Percentiles rank a stretch among this genome's conserved stretches.
These are phyloP conservation scores for Allantophomopsis lycopodina DNA, from an alignment of 2,329 filamentous ascomycete genomes.

Conservation along the genomic window DNA sequence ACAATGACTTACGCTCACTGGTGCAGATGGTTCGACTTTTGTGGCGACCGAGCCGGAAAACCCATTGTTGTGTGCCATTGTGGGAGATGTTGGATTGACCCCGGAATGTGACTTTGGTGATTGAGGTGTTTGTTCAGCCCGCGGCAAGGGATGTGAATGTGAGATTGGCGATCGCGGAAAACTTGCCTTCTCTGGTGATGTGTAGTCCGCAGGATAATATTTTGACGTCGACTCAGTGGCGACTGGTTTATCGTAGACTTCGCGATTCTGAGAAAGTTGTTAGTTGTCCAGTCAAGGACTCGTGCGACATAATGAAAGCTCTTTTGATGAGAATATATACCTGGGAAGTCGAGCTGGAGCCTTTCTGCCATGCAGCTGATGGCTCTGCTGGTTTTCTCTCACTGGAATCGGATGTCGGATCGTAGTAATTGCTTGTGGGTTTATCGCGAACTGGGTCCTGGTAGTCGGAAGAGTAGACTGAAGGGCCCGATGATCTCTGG, in stretches of 20 bases:
- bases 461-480: constrained; percentile 18
- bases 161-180: constrained; percentile 35
- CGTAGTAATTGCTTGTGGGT: constrained; percentile 27
- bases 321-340: constrained; percentile 7
- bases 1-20: constrained; percentile 9
- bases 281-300: constrained; percentile 2
- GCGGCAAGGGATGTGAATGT: constrained; percentile 26
- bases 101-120: constrained; percentile 11
- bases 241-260: constrained; percentile 33
- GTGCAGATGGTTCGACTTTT: too few species aligned
- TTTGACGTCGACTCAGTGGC: constrained; percentile 26
- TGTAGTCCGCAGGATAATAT: constrained; percentile 35
- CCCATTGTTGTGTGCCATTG: constrained; percentile 24
- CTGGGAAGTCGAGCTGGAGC: constrained; percentile 14
- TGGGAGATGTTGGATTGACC: constrained; percentile 31
- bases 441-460: constrained; percentile 22
- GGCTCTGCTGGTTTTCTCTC: constrained; percentile 22
- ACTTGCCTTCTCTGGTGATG: constrained; percentile 30
- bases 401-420: constrained; percentile 27
- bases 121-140: constrained; percentile 10
- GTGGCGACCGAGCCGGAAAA: too few species aligned
- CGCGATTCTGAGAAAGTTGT: constrained; percentile 26
- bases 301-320: too few species aligned
- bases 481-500: constrained; percentile 9
- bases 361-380: constrained; percentile 12